phyloP scores from a whole-genome alignment of 257 asterid genomes.

The Penstemon barbatus region DNA sequence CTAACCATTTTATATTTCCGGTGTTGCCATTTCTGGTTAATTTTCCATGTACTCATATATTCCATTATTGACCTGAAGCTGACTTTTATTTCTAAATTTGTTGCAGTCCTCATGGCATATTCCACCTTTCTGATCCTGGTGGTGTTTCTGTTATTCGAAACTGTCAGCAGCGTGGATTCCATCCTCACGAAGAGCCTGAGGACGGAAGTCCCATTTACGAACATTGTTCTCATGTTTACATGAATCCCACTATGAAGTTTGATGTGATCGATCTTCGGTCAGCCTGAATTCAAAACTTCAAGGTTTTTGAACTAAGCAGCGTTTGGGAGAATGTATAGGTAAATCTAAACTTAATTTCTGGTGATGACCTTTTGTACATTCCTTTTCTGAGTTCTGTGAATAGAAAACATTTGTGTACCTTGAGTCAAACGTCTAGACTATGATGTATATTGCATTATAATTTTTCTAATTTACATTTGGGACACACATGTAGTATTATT shows the following conservation, averaged over 20 bases:
- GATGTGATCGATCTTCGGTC: conserved; percentile 92
- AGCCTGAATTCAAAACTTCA: conserved; percentile 8
- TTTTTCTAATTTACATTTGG: too few relatives aligned
- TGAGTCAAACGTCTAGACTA: too few relatives aligned
- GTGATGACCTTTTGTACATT: conserved; percentile 27
- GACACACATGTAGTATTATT: too few relatives aligned
- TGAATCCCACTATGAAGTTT: conserved; percentile 66
- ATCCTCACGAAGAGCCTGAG: conserved; percentile 94
- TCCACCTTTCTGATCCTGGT: conserved; percentile 90
- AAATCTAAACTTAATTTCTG: neutral
- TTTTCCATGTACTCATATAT: neutral
- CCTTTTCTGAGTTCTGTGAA: conserved; percentile 28
- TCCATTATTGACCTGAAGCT: neutral
- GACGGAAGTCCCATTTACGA: conserved; percentile 88
- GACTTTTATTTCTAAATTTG: neutral
- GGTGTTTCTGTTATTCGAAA: conserved; percentile 73
- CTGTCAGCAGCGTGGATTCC: conserved; percentile 91
- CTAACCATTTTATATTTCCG: neutral
- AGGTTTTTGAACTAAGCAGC: conserved; percentile 4
- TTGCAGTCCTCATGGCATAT: conserved; percentile 93
- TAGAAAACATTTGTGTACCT: neutral
- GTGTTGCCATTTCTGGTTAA: neutral
- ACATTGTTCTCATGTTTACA: conserved; percentile 87
- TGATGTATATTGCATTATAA: too few relatives aligned
- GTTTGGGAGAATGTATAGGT: conserved; percentile 35